phyloP scores from a whole-genome alignment of 768 basidiomycete species.

The Mycena polygramma region DNA sequence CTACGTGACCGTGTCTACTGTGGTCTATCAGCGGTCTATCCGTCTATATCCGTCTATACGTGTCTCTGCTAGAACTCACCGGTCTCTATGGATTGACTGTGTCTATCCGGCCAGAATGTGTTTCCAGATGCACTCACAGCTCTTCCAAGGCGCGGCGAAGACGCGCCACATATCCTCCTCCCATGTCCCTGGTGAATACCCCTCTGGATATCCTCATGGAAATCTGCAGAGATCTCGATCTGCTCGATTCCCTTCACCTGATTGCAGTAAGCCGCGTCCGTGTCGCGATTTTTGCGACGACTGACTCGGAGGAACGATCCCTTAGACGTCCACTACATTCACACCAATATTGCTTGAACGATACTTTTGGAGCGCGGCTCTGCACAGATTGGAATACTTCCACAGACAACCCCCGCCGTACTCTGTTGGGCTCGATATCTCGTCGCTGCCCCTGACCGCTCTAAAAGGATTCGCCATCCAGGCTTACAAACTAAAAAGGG shows the following conservation, averaged over 20 bases:
- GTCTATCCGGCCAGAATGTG: too few species aligned
- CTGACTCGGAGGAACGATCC: neutral
- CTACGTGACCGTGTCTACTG: too few species aligned
- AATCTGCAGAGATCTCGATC: neutral
- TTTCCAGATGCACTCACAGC: too few species aligned
- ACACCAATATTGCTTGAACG: neutral
- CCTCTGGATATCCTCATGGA: slow-evolving; percentile 3
- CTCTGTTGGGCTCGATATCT: neutral
- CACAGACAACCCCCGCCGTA: neutral
- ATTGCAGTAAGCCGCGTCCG: neutral
- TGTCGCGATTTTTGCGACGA: neutral
- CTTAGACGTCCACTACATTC: neutral
- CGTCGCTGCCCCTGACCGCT: neutral
- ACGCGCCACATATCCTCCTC: too few species aligned
- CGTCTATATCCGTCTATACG: too few species aligned
- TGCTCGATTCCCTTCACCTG: neutral
- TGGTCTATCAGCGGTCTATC: too few species aligned
- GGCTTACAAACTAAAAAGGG: neutral
- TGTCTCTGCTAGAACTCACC: too few species aligned
- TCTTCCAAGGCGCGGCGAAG: too few species aligned
- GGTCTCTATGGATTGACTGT: too few species aligned
- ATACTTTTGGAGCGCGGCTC: slow-evolving; percentile 3
- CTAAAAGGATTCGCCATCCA: neutral
- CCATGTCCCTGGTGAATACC: neutral
- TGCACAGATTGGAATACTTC: neutral